Conservation (phyloP, 1,284 basidiomycete genomes). For the Macrocystidia cucumis region DNA sequence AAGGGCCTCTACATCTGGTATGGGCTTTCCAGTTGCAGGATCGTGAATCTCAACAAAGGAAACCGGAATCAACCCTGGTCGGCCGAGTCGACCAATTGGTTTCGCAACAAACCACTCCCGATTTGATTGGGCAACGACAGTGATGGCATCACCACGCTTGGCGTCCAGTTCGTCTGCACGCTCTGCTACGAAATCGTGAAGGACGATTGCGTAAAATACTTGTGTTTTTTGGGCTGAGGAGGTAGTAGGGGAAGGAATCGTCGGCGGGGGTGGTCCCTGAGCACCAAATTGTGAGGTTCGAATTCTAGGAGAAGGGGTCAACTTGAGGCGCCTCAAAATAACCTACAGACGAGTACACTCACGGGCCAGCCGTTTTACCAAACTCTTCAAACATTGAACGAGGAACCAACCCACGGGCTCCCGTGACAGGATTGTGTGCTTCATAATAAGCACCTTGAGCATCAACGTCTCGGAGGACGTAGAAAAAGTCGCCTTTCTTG, state of each 20-base stretch:
- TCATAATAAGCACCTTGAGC: conserved; percentile 65
- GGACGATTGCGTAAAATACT: conserved; percentile 87
- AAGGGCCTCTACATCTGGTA: conserved; percentile 69
- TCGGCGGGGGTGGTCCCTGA: conserved; percentile 11
- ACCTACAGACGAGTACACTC: conserved; percentile 23
- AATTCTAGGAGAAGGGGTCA: conserved; percentile 19
- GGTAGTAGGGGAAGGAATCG: conserved; percentile 18
- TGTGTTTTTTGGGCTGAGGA: conserved; percentile 39
- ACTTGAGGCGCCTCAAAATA: too few species aligned
- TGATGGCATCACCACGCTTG: conserved; percentile 89
- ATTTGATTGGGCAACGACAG: conserved; percentile 87
- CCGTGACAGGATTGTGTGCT: conserved; percentile 87
- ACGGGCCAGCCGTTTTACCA: conserved; percentile 62
- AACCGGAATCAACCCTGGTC: conserved; percentile 94
- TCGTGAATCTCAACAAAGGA: conserved; percentile 96
- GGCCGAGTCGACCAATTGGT: conserved; percentile 89
- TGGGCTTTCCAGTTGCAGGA: conserved; percentile 73
- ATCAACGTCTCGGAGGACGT: conserved; percentile 77
- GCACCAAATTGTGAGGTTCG: conserved; percentile 32
- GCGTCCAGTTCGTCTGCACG: conserved; percentile 95
- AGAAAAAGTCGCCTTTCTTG: conserved; percentile 95
- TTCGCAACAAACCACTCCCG: conserved; percentile 90
- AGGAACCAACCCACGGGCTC: conserved; percentile 89
- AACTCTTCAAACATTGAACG: conserved; percentile 84
- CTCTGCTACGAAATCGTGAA: conserved; percentile 94